Evolutionary conservation across 2,329 filamentous ascomycete genomes (phyloP).

Genomic region (Exophiala calicioides): DNA sequence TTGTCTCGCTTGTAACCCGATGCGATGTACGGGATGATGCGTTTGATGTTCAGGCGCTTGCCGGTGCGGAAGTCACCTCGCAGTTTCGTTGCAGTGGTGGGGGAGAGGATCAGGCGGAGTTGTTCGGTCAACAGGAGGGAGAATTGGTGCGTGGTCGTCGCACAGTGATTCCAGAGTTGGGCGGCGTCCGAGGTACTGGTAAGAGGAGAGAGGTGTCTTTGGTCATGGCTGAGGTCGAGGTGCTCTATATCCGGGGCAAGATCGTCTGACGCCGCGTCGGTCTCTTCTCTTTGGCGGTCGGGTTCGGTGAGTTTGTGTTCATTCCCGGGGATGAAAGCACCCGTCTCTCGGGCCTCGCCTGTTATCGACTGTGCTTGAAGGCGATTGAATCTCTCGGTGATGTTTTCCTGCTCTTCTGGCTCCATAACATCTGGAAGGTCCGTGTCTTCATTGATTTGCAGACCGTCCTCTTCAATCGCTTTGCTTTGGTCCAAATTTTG

Average conservation of each 20-base stretch:
- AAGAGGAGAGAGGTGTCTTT: constrained; percentile 33
- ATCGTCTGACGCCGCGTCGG: constrained; percentile 49
- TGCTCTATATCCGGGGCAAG: constrained; percentile 51
- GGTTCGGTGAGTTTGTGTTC: constrained; percentile 30
- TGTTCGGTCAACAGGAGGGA: constrained; percentile 91
- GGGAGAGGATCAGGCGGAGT: constrained; percentile 89
- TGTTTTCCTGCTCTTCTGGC: constrained; percentile 25
- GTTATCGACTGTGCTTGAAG: constrained; percentile 39
- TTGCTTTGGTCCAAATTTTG: constrained; percentile 84
- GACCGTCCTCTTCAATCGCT: constrained; percentile 71
- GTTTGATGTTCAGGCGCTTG: constrained; percentile 98
- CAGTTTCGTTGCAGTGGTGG: constrained; percentile 92
- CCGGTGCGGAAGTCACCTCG: constrained; percentile 95
- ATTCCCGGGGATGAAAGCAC: constrained; percentile 58
- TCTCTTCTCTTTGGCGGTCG: constrained; percentile 39
- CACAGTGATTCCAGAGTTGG: constrained; percentile 80
- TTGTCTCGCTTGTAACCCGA: constrained; percentile 99
- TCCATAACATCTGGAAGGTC: constrained; percentile 56
- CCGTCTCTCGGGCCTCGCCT: constrained; percentile 44
- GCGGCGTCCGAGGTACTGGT: constrained; percentile 62
- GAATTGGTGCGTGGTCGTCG: constrained; percentile 78
- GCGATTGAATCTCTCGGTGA: constrained; percentile 40
- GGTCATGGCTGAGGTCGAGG: constrained; percentile 62
- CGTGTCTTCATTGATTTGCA: constrained; percentile 55
- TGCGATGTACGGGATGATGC: constrained; percentile 98